phyloP scores from a whole-genome alignment of 108 stramenopile genomes.

The Stephanodiscus triporus region DNA sequence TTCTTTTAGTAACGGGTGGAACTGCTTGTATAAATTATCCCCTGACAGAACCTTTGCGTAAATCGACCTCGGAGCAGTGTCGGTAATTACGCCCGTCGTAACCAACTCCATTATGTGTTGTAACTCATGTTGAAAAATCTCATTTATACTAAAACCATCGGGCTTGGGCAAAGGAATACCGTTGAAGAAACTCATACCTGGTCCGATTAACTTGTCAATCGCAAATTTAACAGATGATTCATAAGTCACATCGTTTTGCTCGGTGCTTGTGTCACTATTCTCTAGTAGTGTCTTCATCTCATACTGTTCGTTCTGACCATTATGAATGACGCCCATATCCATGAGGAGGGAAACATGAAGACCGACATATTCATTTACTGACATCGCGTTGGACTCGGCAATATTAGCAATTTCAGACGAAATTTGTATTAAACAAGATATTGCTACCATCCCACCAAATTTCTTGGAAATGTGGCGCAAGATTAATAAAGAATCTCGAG shows the following conservation, averaged over 20 bases:
- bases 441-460: conserved; percentile 48
- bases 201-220: conserved; percentile 31
- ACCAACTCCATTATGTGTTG: conserved; percentile 57
- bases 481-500: conserved; percentile 33
- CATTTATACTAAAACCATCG: conserved; percentile 31
- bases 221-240: conserved; percentile 36
- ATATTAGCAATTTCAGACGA: neutral
- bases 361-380: conserved; percentile 31
- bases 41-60: conserved; percentile 72
- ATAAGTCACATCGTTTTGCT: conserved; percentile 18
- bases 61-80: conserved; percentile 65
- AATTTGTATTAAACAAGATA: conserved; percentile 30
- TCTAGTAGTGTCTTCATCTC: conserved; percentile 43
- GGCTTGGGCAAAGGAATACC: conserved; percentile 80
- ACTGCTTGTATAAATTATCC: conserved; percentile 53
- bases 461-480: conserved; percentile 36
- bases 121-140: conserved; percentile 69
- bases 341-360: conserved; percentile 19
- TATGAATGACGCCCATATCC: conserved; percentile 24
- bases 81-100: conserved; percentile 64
- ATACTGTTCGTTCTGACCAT: conserved; percentile 10
- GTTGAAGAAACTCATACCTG: conserved; percentile 86
- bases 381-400: neutral
- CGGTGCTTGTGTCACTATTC: neutral
- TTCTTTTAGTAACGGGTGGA: conserved; percentile 67